These are phyloP conservation scores for Flaveria sonorensis DNA, from an alignment of 129 eudicot species.

Conservation along the genomic window DNA sequence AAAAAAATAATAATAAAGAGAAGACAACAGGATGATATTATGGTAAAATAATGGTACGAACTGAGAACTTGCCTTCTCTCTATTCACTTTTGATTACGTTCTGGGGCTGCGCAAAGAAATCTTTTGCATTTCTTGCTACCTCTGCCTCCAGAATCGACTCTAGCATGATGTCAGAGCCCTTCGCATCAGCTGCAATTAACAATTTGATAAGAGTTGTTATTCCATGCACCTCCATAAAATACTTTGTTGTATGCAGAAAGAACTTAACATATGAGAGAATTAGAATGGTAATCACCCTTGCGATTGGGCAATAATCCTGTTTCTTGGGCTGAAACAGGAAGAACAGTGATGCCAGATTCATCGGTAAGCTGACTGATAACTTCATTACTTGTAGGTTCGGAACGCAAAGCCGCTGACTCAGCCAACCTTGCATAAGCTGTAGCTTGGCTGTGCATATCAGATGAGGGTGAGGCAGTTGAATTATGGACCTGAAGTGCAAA, in stretches of 20 bases:
- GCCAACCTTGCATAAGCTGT: slow-evolving; percentile 68
- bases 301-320: slow-evolving; percentile 76
- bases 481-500: slow-evolving; percentile 47
- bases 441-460: slow-evolving; percentile 74
- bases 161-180: slow-evolving; percentile 76
- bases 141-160: slow-evolving; percentile 83
- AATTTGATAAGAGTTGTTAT: slow-evolving; percentile 1
- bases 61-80: slow-evolving; percentile 26
- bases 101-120: slow-evolving; percentile 59
- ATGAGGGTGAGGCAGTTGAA: slow-evolving; percentile 39
- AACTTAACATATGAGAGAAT: slow-evolving; percentile 2
- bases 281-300: slow-evolving; percentile 46
- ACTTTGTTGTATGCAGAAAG: background rate
- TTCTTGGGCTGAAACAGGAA: slow-evolving; percentile 91
- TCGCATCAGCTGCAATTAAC: slow-evolving; percentile 51
- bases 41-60: slow-evolving; percentile 6
- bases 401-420: slow-evolving; percentile 50
- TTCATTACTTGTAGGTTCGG: slow-evolving; percentile 39
- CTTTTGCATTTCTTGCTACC: slow-evolving; percentile 84
- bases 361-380: slow-evolving; percentile 50
- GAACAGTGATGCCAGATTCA: slow-evolving; percentile 73
- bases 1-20: background rate
- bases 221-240: slow-evolving; percentile 14
- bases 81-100: slow-evolving; percentile 50
- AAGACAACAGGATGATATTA: background rate